Percentiles rank a stretch among this genome's conserved stretches.
These are phyloP conservation scores for Rhynchospora tenuis DNA, from an alignment of 176 grass and related monocot genomes.

Conservation along the genomic window DNA sequence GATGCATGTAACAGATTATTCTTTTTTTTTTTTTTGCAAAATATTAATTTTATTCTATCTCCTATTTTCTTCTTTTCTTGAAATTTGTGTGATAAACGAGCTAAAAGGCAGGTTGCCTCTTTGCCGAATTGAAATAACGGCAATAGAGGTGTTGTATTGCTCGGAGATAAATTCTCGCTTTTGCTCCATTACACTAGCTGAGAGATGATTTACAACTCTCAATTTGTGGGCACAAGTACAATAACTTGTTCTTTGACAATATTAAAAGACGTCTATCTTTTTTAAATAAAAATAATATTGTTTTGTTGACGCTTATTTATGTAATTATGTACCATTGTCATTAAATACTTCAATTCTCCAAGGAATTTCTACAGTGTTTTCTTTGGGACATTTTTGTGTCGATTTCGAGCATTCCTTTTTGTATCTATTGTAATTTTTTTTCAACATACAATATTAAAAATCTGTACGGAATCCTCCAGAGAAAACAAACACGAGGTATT, in stretches of 20 bases:
- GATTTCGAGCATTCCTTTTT: too few species aligned
- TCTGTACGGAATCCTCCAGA: too few species aligned
- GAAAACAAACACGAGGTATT: too few species aligned
- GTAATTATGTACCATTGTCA: too few species aligned
- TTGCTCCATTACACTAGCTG: background rate
- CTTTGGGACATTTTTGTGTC: too few species aligned
- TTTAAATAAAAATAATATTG: too few species aligned
- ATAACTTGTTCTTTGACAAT: background rate
- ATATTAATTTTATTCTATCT: background rate
- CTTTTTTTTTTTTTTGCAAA: background rate
- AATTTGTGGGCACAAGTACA: background rate
- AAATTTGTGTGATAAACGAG: constrained; percentile 4
- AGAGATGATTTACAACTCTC: constrained; percentile 4
- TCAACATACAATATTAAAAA: too few species aligned
- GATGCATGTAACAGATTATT: background rate
- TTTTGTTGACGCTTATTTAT: too few species aligned
- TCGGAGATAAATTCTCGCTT: constrained; percentile 15
- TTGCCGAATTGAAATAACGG: constrained; percentile 8
- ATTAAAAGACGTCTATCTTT: too few species aligned
- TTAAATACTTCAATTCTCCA: too few species aligned
- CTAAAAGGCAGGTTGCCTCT: constrained; percentile 24
- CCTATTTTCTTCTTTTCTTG: background rate
- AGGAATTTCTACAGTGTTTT: too few species aligned
- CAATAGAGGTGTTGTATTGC: constrained; percentile 28
- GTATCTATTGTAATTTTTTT: too few species aligned